Conservation (phyloP, 2,329 filamentous ascomycete species). For the Phaeosphaeria sp. region DNA sequence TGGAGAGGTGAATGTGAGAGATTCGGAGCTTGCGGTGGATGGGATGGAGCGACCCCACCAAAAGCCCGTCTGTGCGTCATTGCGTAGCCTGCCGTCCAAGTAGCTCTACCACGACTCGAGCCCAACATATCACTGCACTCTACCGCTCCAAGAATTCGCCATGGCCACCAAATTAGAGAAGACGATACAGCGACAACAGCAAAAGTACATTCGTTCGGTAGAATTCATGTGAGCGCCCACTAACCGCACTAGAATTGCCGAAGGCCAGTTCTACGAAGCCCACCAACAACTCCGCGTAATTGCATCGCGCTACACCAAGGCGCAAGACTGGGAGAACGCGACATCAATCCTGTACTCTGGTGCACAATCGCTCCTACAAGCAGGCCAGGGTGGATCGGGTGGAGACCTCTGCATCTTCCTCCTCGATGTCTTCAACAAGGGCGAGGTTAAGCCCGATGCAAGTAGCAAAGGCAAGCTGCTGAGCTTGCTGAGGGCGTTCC, state of each 20-base stretch:
- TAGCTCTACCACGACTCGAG: background rate
- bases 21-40: background rate
- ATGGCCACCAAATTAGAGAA: slow-evolving; percentile 67
- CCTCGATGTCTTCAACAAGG: slow-evolving; percentile 89
- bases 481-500: slow-evolving; percentile 80
- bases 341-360: slow-evolving; percentile 87
- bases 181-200: slow-evolving; percentile 76
- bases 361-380: slow-evolving; percentile 82
- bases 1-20: background rate
- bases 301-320: slow-evolving; percentile 90
- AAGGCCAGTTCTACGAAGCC: slow-evolving; percentile 96
- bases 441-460: slow-evolving; percentile 78
- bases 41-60: slow-evolving; percentile 1
- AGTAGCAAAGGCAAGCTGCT: slow-evolving; percentile 75
- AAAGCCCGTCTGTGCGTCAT: slow-evolving; percentile 27
- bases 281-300: slow-evolving; percentile 98
- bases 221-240: background rate
- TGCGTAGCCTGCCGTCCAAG: background rate
- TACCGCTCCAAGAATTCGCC: background rate
- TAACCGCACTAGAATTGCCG: slow-evolving; percentile 69
- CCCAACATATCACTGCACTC: background rate
- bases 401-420: slow-evolving; percentile 88
- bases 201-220: slow-evolving; percentile 61
- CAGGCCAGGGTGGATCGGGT: slow-evolving; percentile 91
- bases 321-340: slow-evolving; percentile 81